Evolutionary conservation across 257 asterid species (phyloP).

Genomic region (Datura wrightii): DNA sequence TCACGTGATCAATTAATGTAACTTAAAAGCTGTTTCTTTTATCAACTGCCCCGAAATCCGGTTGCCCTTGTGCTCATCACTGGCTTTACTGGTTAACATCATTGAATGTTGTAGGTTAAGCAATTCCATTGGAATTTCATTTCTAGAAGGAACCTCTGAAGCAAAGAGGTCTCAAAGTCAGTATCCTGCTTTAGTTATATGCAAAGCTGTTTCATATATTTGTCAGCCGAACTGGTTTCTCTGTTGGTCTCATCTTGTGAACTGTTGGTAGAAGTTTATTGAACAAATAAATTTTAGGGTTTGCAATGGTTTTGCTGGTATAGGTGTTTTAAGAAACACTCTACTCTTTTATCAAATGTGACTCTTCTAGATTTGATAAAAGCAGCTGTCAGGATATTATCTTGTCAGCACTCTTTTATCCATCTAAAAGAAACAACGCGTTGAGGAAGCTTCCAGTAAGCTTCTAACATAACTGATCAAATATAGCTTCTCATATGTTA

Average conservation of each 20-base stretch:
- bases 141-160: neutral
- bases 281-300: neutral
- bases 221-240: neutral
- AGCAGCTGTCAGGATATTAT: neutral
- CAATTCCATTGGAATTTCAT: neutral
- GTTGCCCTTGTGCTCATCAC: neutral
- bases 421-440: neutral
- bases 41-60: neutral
- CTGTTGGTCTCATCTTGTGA: neutral
- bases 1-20: neutral
- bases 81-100: constrained; percentile 14
- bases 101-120: neutral
- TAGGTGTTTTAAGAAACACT: neutral
- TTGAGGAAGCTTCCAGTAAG: neutral
- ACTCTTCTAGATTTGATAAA: neutral
- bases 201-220: neutral
- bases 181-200: neutral
- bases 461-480: neutral
- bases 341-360: neutral
- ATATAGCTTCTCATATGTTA: neutral
- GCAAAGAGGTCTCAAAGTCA: constrained; percentile 3
- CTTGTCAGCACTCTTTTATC: neutral
- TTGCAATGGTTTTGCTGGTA: neutral
- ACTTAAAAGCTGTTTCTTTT: constrained; percentile 8
- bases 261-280: neutral